These are phyloP conservation scores for Trichoderma afroharzianum DNA, from an alignment of 2,329 filamentous ascomycete genomes.

Conservation along the genomic window DNA sequence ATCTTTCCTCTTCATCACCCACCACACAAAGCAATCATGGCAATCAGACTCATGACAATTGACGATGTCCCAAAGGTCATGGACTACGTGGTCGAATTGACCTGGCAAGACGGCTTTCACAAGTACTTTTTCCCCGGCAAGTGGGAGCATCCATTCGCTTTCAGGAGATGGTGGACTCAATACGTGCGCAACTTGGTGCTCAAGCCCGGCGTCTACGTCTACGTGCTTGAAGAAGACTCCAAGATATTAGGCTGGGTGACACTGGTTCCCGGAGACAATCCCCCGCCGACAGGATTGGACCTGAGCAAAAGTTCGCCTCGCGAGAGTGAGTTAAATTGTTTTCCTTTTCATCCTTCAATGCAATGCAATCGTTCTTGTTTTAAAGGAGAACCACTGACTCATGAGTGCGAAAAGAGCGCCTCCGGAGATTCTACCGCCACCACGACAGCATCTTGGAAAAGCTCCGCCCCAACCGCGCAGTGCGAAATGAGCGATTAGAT, in stretches of 20 bases:
- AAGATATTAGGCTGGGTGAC: not conserved
- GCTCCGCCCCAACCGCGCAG: not conserved
- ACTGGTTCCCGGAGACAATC: not conserved
- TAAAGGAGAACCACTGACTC: not conserved
- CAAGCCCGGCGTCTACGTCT: not conserved
- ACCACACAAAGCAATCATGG: not conserved
- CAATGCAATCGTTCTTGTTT: not conserved
- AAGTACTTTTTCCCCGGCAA: not conserved
- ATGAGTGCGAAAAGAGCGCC: not conserved
- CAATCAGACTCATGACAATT: not conserved
- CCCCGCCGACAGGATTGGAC: not conserved
- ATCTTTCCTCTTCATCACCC: not conserved
- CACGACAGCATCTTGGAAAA: not conserved
- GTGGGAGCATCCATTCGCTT: not conserved
- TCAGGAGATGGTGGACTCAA: not conserved
- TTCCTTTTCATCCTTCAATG: not conserved
- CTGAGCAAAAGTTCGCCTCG: not conserved
- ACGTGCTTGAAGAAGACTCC: not conserved
- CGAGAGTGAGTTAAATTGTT: not conserved
- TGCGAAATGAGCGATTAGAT: not conserved
- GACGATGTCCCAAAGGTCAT: not conserved
- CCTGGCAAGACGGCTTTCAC: not conserved
- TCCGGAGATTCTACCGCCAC: not conserved
- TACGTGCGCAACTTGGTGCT: not conserved
- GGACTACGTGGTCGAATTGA: not conserved